A percentile compares a stretch with the other conserved stretches of the same genome.
Evolutionary conservation across 2,329 filamentous ascomycete species (phyloP).

Genomic region (Ophiosphaerella herpotricha): DNA sequence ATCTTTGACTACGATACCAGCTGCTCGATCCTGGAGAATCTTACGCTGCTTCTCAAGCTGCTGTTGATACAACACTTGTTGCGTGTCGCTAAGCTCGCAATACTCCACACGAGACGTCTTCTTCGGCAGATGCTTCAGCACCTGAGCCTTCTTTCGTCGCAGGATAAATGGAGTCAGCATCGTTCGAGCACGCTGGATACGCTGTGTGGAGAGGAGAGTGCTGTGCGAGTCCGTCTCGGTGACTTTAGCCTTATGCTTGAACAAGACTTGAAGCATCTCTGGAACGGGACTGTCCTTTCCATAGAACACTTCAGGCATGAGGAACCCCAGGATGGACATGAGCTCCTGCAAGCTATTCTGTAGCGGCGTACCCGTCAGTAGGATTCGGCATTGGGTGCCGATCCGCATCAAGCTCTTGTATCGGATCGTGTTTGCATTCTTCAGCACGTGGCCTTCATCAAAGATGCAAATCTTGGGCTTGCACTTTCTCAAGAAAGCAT

Average conservation of each 20-base stretch:
- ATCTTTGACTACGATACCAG: constrained; percentile 59
- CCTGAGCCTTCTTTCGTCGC: constrained; percentile 89
- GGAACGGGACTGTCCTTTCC: constrained; percentile 62
- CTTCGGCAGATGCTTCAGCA: constrained; percentile 77
- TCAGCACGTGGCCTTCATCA: constrained; percentile 92
- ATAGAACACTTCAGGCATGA: constrained; percentile 83
- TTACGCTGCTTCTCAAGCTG: constrained; percentile 67
- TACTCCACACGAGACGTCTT: constrained; percentile 80
- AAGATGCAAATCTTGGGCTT: constrained; percentile 70
- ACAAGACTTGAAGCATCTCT: constrained; percentile 82
- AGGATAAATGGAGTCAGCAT: constrained; percentile 96
- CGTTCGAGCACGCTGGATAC: constrained; percentile 82
- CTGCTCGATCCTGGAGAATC: constrained; percentile 63
- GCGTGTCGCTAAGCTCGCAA: constrained; percentile 75
- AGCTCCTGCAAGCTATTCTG: constrained; percentile 95
- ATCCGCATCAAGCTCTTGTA: constrained; percentile 82
- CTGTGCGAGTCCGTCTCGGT: constrained; percentile 72
- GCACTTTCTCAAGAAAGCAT: constrained; percentile 64
- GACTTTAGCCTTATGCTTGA: constrained; percentile 88
- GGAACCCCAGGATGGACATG: constrained; percentile 87
- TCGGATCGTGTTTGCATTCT: constrained; percentile 81
- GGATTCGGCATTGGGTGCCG: constrained; percentile 77
- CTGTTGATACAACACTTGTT: constrained; percentile 73
- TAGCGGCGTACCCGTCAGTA: constrained; percentile 88
- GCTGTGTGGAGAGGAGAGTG: constrained; percentile 81